These are phyloP conservation scores for Phytopythium ostracodes DNA, from an alignment of 352 stramenopile species.

Conservation along the genomic window DNA sequence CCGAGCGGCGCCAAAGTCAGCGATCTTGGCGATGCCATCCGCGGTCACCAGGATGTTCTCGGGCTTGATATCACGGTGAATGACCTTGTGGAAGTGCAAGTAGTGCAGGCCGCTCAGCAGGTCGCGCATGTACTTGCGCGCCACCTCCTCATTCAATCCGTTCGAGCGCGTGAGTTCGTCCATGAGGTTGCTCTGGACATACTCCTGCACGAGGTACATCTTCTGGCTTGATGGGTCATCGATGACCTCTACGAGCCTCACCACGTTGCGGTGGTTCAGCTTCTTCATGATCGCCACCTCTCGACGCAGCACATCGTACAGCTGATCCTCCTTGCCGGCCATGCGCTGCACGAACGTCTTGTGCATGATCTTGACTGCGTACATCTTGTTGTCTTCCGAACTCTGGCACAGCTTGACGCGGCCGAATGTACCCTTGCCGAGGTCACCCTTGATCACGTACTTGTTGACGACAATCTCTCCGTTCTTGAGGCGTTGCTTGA, in stretches of 20 bases:
- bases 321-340: constrained; percentile 80
- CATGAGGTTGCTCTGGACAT: constrained; percentile 91
- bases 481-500: constrained; percentile 82
- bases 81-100: constrained; percentile 92
- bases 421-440: constrained; percentile 90
- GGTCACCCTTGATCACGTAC: constrained; percentile 89
- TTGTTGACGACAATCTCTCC: constrained; percentile 91
- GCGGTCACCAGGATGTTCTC: constrained; percentile 85
- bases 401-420: constrained; percentile 80
- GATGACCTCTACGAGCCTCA: constrained; percentile 93
- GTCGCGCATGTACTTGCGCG: constrained; percentile 87
- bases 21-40: constrained; percentile 86
- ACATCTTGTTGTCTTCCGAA: constrained; percentile 76
- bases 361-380: constrained; percentile 89
- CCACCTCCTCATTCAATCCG: constrained; percentile 58
- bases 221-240: constrained; percentile 92
- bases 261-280: constrained; percentile 91
- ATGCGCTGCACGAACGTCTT: constrained; percentile 89
- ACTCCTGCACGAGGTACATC: constrained; percentile 95
- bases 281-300: constrained; percentile 98
- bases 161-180: constrained; percentile 79
- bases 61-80: constrained; percentile 92
- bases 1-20: constrained; percentile 86
- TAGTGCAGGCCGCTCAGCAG: constrained; percentile 89
- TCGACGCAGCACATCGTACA: constrained; percentile 76